Percentiles rank a stretch among this genome's conserved stretches.
Conservation (phyloP, 2,329 filamentous ascomycete genomes). For the Chaetomium globosum region DNA sequence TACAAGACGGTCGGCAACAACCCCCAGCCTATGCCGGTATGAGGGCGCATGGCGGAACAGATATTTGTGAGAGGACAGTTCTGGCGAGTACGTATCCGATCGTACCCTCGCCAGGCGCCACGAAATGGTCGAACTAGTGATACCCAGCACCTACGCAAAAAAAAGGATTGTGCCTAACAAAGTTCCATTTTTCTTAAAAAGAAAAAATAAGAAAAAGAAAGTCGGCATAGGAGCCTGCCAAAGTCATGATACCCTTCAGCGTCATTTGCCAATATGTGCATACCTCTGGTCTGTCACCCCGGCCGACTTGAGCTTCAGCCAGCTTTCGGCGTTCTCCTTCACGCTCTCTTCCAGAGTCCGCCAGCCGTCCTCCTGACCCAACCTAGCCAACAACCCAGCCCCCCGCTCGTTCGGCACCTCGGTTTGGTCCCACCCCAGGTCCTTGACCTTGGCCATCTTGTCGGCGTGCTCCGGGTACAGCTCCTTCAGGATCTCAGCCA, state of each 20-base stretch:
- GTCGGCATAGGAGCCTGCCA: background rate
- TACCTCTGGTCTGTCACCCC: constrained; percentile 22
- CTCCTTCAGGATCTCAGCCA: constrained; percentile 38
- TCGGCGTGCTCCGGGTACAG: constrained; percentile 38
- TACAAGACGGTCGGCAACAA: constrained; percentile 68
- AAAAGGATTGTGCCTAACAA: too few species aligned
- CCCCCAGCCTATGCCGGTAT: constrained; percentile 45
- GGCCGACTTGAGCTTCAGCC: constrained; percentile 24
- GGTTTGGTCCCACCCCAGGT: constrained; percentile 40
- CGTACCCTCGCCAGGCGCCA: too few species aligned
- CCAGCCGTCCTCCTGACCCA: constrained; percentile 39
- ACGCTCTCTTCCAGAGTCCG: constrained; percentile 41
- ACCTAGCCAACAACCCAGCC: constrained; percentile 35
- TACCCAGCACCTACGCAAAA: too few species aligned
- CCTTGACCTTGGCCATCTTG: constrained; percentile 33
- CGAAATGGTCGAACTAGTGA: too few species aligned
- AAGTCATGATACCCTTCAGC: background rate
- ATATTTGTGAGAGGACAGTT: too few species aligned
- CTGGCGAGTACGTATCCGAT: too few species aligned
- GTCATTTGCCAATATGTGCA: background rate
- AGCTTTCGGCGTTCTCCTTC: constrained; percentile 37
- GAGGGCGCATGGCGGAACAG: constrained; percentile 30
- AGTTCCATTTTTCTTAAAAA: too few species aligned
- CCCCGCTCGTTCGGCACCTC: constrained; percentile 40
- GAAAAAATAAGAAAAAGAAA: background rate